Evolutionary conservation across 441 rosid species (phyloP).

Genomic region (Jatropha multifida): DNA sequence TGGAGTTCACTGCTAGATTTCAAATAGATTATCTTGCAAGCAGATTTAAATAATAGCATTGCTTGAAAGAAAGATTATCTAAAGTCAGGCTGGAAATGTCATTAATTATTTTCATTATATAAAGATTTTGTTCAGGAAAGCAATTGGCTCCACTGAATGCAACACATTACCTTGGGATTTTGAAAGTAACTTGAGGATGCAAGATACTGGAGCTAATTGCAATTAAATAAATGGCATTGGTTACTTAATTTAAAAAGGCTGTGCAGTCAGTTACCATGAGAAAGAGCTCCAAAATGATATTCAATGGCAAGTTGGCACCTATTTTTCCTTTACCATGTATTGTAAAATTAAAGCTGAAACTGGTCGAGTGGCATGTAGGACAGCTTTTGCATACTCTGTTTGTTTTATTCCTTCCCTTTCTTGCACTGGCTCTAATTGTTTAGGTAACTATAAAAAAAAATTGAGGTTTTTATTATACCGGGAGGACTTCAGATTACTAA

Average conservation of each 20-base stretch:
- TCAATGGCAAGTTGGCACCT: background rate
- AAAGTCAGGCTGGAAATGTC: background rate
- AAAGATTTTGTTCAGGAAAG: conserved; percentile 26
- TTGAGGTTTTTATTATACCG: background rate
- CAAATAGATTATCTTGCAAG: conserved; percentile 43
- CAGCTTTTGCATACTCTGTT: no score
- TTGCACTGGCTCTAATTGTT: background rate
- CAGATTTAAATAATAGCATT: conserved; percentile 29
- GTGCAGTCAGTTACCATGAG: conserved; percentile 27
- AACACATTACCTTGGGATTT: background rate
- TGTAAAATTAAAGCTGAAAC: background rate
- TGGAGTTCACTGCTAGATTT: conserved; percentile 56
- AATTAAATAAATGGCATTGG: background rate
- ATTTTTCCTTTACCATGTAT: background rate
- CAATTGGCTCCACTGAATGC: conserved; percentile 12
- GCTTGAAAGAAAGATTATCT: conserved; percentile 46
- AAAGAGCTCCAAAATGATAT: background rate
- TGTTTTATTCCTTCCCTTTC: background rate
- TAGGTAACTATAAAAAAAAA: background rate
- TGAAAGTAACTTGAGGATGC: conserved; percentile 11
- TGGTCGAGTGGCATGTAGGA: background rate
- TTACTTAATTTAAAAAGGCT: conserved; percentile 21
- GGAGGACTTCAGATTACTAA: background rate
- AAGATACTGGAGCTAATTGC: background rate
- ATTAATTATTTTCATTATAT: background rate